A percentile compares a stretch with the other conserved stretches of the same genome.
Conservation (phyloP, 2,329 filamentous ascomycete genomes). For the Penicillium sp. region DNA sequence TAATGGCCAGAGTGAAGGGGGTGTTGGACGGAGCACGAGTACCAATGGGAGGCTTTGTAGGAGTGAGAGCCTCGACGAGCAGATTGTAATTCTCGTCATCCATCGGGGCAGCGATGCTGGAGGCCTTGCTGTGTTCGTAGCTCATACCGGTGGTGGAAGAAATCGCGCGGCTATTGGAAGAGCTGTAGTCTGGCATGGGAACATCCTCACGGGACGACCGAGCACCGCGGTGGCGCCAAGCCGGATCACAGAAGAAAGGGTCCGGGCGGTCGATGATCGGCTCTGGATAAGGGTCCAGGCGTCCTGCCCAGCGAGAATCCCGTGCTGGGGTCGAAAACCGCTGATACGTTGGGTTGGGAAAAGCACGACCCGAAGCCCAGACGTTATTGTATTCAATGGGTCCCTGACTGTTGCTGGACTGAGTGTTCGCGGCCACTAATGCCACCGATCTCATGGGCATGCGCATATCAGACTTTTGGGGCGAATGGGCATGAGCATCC, state of each 20-base stretch:
- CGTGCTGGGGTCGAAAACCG: conserved; percentile 20
- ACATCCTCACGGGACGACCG: conserved; percentile 48
- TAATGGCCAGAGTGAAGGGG: conserved; percentile 24
- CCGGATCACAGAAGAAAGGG: conserved; percentile 33
- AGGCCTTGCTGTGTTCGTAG: conserved; percentile 46
- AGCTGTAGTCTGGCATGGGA: conserved; percentile 53
- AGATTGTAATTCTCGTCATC: conserved; percentile 42
- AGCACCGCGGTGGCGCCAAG: conserved; percentile 32
- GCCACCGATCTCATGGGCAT: background rate
- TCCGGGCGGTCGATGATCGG: conserved; percentile 45
- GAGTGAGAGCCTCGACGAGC: conserved; percentile 42
- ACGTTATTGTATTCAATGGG: conserved; percentile 19
- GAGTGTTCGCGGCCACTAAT: conserved; percentile 11
- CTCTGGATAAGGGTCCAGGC: conserved; percentile 21
- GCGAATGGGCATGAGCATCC: conserved; percentile 66
- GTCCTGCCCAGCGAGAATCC: conserved; percentile 31
- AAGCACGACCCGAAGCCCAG: conserved; percentile 34
- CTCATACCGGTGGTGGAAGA: conserved; percentile 46
- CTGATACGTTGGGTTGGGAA: conserved; percentile 32
- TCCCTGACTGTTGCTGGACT: conserved; percentile 23
- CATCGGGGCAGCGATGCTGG: conserved; percentile 35
- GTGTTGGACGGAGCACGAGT: conserved; percentile 37
- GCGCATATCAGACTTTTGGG: conserved; percentile 43
- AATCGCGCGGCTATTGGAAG: conserved; percentile 42
- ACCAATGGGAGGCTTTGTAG: conserved; percentile 32